Evolutionary conservation across 805 yeast species (phyloP).

Genomic region (Lipomyces starkeyi): DNA sequence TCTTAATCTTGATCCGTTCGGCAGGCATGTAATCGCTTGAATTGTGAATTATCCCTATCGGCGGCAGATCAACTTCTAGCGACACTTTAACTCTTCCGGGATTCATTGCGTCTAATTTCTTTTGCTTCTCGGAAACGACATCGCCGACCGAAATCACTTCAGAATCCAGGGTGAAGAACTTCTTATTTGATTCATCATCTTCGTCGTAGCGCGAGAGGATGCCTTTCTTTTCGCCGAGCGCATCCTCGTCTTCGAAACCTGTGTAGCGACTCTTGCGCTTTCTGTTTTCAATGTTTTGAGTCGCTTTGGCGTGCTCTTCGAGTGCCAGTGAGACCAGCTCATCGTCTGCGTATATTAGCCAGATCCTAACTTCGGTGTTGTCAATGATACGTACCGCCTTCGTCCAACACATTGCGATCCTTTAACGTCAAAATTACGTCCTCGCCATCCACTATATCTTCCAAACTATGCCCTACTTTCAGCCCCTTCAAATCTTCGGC

Average conservation of each 20-base stretch:
- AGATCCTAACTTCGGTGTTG: conserved; percentile 33
- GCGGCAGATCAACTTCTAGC: conserved; percentile 39
- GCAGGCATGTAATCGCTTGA: conserved; percentile 45
- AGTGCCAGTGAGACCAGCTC: conserved; percentile 53
- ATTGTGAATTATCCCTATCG: conserved; percentile 28
- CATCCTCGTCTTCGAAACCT: conserved; percentile 40
- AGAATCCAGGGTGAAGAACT: conserved; percentile 33
- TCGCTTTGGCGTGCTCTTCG: conserved; percentile 46
- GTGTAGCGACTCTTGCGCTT: conserved; percentile 32
- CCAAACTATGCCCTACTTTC: conserved; percentile 54
- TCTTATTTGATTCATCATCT: conserved; percentile 37
- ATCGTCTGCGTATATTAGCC: conserved; percentile 40
- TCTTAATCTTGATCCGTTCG: conserved; percentile 50
- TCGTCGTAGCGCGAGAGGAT: conserved; percentile 40
- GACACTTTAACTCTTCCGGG: conserved; percentile 37
- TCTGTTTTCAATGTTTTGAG: conserved; percentile 38
- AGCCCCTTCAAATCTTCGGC: conserved; percentile 48
- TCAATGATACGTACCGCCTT: conserved; percentile 46
- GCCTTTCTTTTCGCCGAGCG: conserved; percentile 39
- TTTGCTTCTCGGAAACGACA: conserved; percentile 15
- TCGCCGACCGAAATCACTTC: conserved; percentile 23
- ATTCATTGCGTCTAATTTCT: conserved; percentile 19
- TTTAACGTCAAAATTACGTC: conserved; percentile 62
- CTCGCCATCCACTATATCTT: conserved; percentile 51
- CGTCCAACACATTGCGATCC: conserved; percentile 50